A percentile compares a stretch with the other conserved stretches of the same genome.
Evolutionary conservation across 768 basidiomycete species (phyloP).

Genomic region (Boletus sensibilis): DNA sequence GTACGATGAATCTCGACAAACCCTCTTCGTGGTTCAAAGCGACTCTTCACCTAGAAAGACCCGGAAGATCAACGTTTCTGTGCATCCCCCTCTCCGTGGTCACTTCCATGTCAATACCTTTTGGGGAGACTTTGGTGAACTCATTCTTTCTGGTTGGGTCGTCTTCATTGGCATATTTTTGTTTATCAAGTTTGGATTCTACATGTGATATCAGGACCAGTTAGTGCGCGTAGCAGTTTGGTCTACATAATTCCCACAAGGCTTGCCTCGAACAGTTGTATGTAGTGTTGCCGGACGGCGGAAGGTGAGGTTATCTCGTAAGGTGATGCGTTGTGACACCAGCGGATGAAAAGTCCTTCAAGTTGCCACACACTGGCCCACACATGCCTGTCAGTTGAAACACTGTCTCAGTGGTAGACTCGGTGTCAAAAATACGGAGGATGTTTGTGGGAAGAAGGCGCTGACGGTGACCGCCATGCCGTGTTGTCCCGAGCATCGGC

Average conservation of each 20-base stretch:
- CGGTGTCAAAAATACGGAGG: too few species aligned
- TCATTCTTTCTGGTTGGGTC: slow-evolving; percentile 31
- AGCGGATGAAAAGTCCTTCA: too few species aligned
- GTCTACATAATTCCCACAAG: not conserved
- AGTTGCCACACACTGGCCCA: too few species aligned
- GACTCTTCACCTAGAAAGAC: slow-evolving; percentile 43
- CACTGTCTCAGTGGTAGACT: too few species aligned
- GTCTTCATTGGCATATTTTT: slow-evolving; percentile 33
- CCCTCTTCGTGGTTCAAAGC: slow-evolving; percentile 61
- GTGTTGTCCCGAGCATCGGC: too few species aligned
- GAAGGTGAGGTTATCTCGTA: too few species aligned
- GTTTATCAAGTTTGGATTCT: slow-evolving; percentile 30
- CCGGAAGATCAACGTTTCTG: slow-evolving; percentile 52
- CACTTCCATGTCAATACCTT: slow-evolving; percentile 61
- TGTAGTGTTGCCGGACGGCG: too few species aligned
- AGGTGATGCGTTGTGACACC: too few species aligned
- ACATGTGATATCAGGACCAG: slow-evolving; percentile 18
- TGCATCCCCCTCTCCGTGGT: slow-evolving; percentile 52
- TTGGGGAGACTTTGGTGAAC: slow-evolving; percentile 55
- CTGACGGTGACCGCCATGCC: too few species aligned
- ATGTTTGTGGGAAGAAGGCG: too few species aligned
- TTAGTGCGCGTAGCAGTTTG: not conserved
- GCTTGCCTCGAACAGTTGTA: too few species aligned
- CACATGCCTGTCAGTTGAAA: too few species aligned
- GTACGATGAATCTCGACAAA: slow-evolving; percentile 69